Evolutionary conservation across 1,139 yeast species (phyloP).

Genomic region (Candida albicans): DNA sequence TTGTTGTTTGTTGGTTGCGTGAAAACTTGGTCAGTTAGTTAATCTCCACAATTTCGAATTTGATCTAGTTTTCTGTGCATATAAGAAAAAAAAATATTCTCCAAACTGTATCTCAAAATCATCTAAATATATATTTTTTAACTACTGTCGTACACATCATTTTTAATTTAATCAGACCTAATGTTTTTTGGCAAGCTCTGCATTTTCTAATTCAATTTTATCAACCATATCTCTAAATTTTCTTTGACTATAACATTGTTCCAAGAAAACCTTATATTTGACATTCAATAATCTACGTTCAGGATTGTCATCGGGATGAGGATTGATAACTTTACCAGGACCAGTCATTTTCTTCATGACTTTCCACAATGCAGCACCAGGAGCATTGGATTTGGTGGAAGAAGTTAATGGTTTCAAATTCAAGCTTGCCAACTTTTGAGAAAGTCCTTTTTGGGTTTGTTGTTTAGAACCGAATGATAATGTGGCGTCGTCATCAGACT

Average conservation of each 20-base stretch:
- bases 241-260: slow-evolving; percentile 80
- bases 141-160: too few relatives aligned
- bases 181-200: neutral
- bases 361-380: slow-evolving; percentile 72
- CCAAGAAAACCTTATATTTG: slow-evolving; percentile 82
- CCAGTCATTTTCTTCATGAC: slow-evolving; percentile 85
- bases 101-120: too few relatives aligned
- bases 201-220: slow-evolving; percentile 43
- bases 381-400: slow-evolving; percentile 13
- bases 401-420: slow-evolving; percentile 43
- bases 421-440: slow-evolving; percentile 37
- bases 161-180: too few relatives aligned
- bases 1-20: too few relatives aligned
- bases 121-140: too few relatives aligned
- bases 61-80: too few relatives aligned
- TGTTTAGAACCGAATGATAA: slow-evolving; percentile 61
- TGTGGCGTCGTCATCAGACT: slow-evolving; percentile 45
- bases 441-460: slow-evolving; percentile 49
- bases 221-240: slow-evolving; percentile 73
- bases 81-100: too few relatives aligned
- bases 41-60: too few relatives aligned
- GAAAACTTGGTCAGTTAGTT: too few relatives aligned
- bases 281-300: slow-evolving; percentile 71
- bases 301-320: slow-evolving; percentile 55
- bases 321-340: slow-evolving; percentile 74